phyloP scores from a whole-genome alignment of 805 yeast species.

The Ogataea siamensis region DNA sequence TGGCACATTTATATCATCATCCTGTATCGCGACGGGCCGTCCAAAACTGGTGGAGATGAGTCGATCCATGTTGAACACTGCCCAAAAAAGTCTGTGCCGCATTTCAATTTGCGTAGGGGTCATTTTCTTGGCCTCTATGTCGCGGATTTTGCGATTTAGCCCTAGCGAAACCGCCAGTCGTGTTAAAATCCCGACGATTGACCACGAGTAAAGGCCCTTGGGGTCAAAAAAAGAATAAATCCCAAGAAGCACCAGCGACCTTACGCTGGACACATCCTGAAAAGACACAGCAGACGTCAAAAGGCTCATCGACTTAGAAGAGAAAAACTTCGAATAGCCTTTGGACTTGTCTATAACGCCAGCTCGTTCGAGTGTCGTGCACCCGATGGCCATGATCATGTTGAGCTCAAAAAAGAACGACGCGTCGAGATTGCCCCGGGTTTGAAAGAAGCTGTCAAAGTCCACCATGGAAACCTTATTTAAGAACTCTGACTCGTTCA shows the following conservation, averaged over 20 bases:
- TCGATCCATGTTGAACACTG: slow-evolving; percentile 30
- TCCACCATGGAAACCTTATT: slow-evolving; percentile 30
- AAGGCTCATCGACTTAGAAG: slow-evolving; percentile 41
- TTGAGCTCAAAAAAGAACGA: slow-evolving; percentile 43
- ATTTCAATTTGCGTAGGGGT: slow-evolving; percentile 40
- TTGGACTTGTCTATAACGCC: slow-evolving; percentile 37
- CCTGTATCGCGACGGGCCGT: slow-evolving; percentile 29
- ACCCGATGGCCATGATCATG: slow-evolving; percentile 55
- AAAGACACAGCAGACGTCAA: slow-evolving; percentile 38
- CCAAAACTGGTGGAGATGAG: slow-evolving; percentile 28
- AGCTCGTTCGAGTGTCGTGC: slow-evolving; percentile 46
- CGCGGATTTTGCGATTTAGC: slow-evolving; percentile 39
- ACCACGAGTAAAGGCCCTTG: slow-evolving; percentile 50
- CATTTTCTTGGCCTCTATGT: slow-evolving; percentile 29
- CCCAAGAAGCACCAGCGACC: slow-evolving; percentile 43
- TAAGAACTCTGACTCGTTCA: slow-evolving; percentile 39
- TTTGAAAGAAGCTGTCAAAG: slow-evolving; percentile 19
- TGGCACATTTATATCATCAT: slow-evolving; percentile 30
- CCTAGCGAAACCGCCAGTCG: slow-evolving; percentile 46
- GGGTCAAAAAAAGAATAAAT: slow-evolving; percentile 52
- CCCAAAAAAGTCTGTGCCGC: slow-evolving; percentile 39
- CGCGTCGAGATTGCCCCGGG: slow-evolving; percentile 23
- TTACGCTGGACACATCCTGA: slow-evolving; percentile 41
- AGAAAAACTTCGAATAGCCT: slow-evolving; percentile 40
- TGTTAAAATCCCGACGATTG: slow-evolving; percentile 46